Conservation (phyloP, 305 asterid genomes). For the Stenogyne calaminthoides region DNA sequence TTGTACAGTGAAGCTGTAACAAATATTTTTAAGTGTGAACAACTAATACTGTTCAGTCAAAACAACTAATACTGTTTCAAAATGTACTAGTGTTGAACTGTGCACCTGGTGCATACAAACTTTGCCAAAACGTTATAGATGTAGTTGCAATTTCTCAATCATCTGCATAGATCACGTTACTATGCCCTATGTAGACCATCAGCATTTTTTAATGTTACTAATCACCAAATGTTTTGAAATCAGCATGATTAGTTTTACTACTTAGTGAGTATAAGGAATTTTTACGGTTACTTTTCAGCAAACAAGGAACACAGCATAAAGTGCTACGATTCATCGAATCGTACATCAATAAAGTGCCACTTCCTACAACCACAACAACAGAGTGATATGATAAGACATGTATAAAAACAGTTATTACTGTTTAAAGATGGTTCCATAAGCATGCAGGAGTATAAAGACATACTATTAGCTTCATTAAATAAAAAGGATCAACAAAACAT, state of each 20-base stretch:
- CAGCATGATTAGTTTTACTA: neutral
- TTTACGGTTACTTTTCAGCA: neutral
- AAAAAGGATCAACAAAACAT: neutral
- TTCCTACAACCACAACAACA: neutral
- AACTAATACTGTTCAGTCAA: too few relatives aligned
- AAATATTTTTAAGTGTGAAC: too few relatives aligned
- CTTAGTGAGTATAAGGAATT: neutral
- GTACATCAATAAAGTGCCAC: neutral
- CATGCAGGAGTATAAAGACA: neutral
- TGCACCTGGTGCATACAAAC: too few relatives aligned
- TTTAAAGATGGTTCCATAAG: neutral
- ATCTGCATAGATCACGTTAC: constrained; percentile 11
- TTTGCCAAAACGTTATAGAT: too few relatives aligned
- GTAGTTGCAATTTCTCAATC: neutral
- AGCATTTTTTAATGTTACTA: neutral
- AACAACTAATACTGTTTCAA: too few relatives aligned
- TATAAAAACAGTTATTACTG: neutral
- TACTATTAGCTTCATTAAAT: neutral
- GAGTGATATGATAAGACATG: neutral
- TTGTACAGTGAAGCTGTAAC: too few relatives aligned
- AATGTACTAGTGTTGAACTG: too few relatives aligned
- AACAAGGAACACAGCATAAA: neutral
- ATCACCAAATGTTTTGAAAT: neutral
- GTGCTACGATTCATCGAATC: neutral
- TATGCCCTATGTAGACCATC: neutral